phyloP scores from a whole-genome alignment of 768 basidiomycete genomes.

The Phlebiopsis gigantea region DNA sequence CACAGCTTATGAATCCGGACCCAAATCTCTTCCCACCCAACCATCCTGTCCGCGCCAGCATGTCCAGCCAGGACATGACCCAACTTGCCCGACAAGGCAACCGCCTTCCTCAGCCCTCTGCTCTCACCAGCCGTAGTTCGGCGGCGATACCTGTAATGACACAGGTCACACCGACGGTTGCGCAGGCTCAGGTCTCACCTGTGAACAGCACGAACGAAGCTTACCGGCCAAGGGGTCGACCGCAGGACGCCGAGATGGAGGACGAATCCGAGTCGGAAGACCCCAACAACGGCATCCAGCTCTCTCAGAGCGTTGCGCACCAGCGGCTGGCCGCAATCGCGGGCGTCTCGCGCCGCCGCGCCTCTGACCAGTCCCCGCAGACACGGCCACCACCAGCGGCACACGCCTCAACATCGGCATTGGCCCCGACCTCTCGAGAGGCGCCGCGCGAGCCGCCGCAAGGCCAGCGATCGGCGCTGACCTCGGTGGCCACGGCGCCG shows the following conservation, averaged over 20 bases:
- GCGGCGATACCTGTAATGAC: slow-evolving; percentile 57
- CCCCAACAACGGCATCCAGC: slow-evolving; percentile 46
- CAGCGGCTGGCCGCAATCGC: slow-evolving; percentile 58
- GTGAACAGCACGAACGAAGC: slow-evolving; percentile 23
- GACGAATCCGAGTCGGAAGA: slow-evolving; percentile 47
- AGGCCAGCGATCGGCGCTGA: slow-evolving; percentile 25
- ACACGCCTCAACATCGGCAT: slow-evolving; percentile 58
- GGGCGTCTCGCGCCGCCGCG: slow-evolving; percentile 33
- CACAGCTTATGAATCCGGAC: slow-evolving; percentile 69
- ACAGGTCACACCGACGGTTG: slow-evolving; percentile 27
- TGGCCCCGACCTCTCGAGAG: slow-evolving; percentile 32
- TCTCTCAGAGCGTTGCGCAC: slow-evolving; percentile 67
- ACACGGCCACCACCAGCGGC: slow-evolving; percentile 11
- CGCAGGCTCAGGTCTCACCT: slow-evolving; percentile 24
- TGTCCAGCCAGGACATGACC: slow-evolving; percentile 44
- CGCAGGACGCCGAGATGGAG: slow-evolving; percentile 62
- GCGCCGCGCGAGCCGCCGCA: slow-evolving; percentile 17
- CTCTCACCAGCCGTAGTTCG: slow-evolving; percentile 49
- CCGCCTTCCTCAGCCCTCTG: slow-evolving; percentile 20
- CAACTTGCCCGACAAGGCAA: slow-evolving; percentile 18
- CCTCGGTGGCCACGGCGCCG: slow-evolving; percentile 36
- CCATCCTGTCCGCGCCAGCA: slow-evolving; percentile 54
- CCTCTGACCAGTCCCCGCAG: slow-evolving; percentile 26
- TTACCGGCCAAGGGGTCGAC: slow-evolving; percentile 63
- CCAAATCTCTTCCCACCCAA: slow-evolving; percentile 51